Base-by-base conservation (phyloP, 306 rosid genomes). In the Malus sieversii region DNA sequence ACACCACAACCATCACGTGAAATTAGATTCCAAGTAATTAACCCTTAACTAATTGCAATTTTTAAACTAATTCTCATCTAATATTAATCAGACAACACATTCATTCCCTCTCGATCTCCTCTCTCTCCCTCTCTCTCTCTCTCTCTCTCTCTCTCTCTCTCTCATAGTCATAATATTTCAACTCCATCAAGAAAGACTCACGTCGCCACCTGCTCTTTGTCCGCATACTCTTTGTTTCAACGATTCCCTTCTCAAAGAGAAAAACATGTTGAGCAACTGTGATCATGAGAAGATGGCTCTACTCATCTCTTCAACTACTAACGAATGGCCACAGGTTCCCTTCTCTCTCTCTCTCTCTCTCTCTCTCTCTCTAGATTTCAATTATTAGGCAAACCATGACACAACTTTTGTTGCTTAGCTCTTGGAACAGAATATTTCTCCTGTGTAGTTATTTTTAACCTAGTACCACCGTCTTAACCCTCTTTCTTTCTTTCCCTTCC, bases 361-460 rank as follows among this genome's bases (percentile, higher is more conserved):
- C 79, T 77, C 73, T 76, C 73, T 66, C 73, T 83, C 81, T 76
- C 72, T 79, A 83, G 55, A 58, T 61, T 45, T 85, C 91, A 94
- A 94, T 90, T 89, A 92, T 95, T 90, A 82, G 88, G 84, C 86
- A 80, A 81, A 84, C 80, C 85, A 87, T 77, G 88, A 85, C 96
- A 84, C 88, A 71, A 83, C 72, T 82, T 91, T 91, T 91, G 98
- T 91, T 86, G 69, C 82, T 82, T 91, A 73, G 89, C 90, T 76
- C 73, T 93, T 91, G 96, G 97, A 90, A 86, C 58, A 82, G 98
- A 91, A 93, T 93, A 87, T 88, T 79, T 79, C 23, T 80, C 62
- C 76, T 70, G 79, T 82, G 85, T 87, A 85, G 81, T 61, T 85
- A 15, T 64, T 61, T 80, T 90, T 88, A 82, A 84, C 89, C 90